A percentile compares a stretch with the other conserved stretches of the same genome.
phyloP scores from a whole-genome alignment of 805 yeast genomes.

The Candida boidinii region DNA sequence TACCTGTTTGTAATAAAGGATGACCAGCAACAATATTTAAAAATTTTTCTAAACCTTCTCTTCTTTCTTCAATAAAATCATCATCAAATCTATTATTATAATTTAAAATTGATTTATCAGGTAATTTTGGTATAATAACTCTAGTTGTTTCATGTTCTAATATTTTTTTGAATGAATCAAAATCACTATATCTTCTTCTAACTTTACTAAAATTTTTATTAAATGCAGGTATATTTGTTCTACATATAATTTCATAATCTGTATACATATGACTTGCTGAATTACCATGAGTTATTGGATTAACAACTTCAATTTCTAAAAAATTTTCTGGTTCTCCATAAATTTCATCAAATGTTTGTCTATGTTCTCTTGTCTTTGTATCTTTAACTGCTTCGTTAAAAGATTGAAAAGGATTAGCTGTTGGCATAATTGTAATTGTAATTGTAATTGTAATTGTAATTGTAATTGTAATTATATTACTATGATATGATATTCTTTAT shows the following conservation, averaged over 20 bases:
- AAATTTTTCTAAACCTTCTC: slow-evolving; percentile 79
- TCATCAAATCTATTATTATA: slow-evolving; percentile 68
- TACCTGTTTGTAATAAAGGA: slow-evolving; percentile 85
- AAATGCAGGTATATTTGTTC: slow-evolving; percentile 89
- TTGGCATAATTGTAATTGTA: slow-evolving; percentile 14
- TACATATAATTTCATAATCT: slow-evolving; percentile 83
- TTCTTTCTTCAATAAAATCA: slow-evolving; percentile 72
- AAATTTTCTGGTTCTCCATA: slow-evolving; percentile 95
- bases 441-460: not conserved
- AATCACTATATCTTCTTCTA: slow-evolving; percentile 84
- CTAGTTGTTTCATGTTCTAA: slow-evolving; percentile 69
- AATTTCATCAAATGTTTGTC: slow-evolving; percentile 67
- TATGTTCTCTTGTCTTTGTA: slow-evolving; percentile 20
- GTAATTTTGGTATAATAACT: slow-evolving; percentile 79
- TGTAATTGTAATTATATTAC: too few species aligned
- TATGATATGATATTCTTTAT: too few species aligned
- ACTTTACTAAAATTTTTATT: slow-evolving; percentile 54
- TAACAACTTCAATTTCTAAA: slow-evolving; percentile 80
- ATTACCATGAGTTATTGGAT: slow-evolving; percentile 68
- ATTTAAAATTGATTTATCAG: slow-evolving; percentile 65
- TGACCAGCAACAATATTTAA: slow-evolving; percentile 78
- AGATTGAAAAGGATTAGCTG: slow-evolving; percentile 24
- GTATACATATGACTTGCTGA: slow-evolving; percentile 66
- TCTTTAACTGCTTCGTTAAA: slow-evolving; percentile 12
- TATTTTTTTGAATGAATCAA: slow-evolving; percentile 69